These are phyloP conservation scores for Epichloe elymi DNA, from an alignment of 2,329 filamentous ascomycete species.

Conservation along the genomic window DNA sequence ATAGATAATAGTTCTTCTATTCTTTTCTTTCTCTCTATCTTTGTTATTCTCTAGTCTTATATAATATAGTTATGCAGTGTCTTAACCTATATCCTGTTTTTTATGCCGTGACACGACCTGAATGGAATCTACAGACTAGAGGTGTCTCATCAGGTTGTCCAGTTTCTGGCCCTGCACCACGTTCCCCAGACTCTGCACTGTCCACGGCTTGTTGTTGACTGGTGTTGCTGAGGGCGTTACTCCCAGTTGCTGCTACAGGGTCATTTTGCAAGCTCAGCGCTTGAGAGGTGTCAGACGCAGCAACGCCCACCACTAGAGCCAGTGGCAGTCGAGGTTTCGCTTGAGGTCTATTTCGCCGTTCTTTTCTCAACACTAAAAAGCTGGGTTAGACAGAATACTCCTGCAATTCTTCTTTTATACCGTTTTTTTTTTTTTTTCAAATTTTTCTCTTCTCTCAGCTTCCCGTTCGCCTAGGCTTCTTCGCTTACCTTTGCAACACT, in stretches of 20 bases:
- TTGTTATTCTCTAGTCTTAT: too few species aligned
- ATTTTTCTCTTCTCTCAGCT: not conserved
- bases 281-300: not conserved
- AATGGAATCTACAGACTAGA: slow-evolving; percentile 15
- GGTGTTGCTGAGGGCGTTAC: not conserved
- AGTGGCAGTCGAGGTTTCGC: not conserved
- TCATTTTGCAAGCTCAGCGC: not conserved
- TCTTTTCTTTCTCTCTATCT: too few species aligned
- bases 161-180: not conserved
- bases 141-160: not conserved
- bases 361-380: not conserved
- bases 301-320: not conserved
- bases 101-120: too few species aligned
- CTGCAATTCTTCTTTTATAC: too few species aligned
- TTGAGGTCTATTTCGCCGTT: not conserved
- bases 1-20: too few species aligned
- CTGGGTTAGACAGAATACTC: not conserved
- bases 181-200: not conserved
- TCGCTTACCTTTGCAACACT: slow-evolving; percentile 14
- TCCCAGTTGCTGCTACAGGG: not conserved
- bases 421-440: not conserved
- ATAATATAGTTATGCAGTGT: too few species aligned
- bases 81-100: too few species aligned
- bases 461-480: not conserved
- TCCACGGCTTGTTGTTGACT: not conserved